phyloP scores from a whole-genome alignment of 2,329 filamentous ascomycete genomes.

The Calonectria naviculata region DNA sequence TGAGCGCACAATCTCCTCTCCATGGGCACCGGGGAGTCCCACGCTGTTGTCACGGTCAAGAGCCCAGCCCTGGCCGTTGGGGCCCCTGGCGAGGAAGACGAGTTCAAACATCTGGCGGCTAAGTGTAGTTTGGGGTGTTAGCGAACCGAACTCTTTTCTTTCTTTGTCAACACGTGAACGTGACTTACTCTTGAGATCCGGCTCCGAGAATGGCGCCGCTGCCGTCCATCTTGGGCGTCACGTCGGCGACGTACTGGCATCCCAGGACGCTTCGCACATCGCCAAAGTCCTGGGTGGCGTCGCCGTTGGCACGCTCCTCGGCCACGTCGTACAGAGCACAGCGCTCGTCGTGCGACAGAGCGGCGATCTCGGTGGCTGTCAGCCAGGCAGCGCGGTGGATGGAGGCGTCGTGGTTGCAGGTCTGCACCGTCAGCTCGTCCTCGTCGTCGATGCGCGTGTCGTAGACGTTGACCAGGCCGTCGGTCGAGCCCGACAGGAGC shows the following conservation, averaged over 20 bases:
- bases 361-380: constrained; percentile 71
- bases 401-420: constrained; percentile 81
- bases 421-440: constrained; percentile 81
- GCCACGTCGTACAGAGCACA: constrained; percentile 78
- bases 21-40: constrained; percentile 71
- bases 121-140: background rate
- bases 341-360: constrained; percentile 82
- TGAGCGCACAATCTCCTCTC: constrained; percentile 70
- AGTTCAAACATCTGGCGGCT: constrained; percentile 70
- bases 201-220: constrained; percentile 70
- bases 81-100: constrained; percentile 65
- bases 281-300: constrained; percentile 69
- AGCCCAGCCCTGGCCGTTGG: constrained; percentile 57
- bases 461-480: constrained; percentile 82
- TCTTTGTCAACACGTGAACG: constrained; percentile 22
- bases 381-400: constrained; percentile 82
- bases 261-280: constrained; percentile 74
- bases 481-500: constrained; percentile 81
- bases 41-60: constrained; percentile 67
- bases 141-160: background rate
- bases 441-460: constrained; percentile 78
- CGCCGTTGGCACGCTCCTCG: constrained; percentile 70
- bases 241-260: constrained; percentile 80
- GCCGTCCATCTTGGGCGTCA: constrained; percentile 69
- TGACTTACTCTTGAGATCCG: constrained; percentile 73